These are phyloP conservation scores for Suillus discolor DNA, from an alignment of 768 basidiomycete genomes.

Conservation along the genomic window DNA sequence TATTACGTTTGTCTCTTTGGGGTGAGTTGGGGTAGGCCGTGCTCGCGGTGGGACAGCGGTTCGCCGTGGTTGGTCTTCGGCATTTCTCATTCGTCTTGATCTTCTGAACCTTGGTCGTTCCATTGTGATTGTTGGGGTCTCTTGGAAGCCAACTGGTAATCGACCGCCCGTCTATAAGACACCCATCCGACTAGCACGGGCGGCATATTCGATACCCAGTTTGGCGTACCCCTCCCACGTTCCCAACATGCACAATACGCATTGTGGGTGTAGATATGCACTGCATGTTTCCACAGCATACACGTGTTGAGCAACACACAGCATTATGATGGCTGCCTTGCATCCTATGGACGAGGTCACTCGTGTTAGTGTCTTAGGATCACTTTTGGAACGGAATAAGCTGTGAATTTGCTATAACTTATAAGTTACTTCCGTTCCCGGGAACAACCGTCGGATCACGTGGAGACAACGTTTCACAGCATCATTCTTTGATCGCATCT, in stretches of 20 bases:
- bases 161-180: slow-evolving; percentile 4
- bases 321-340: neutral
- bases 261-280: neutral
- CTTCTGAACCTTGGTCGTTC: slow-evolving; percentile 4
- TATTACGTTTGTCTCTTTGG: slow-evolving; percentile 8
- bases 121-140: slow-evolving; percentile 7
- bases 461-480: neutral
- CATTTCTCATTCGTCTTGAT: slow-evolving; percentile 5
- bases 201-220: neutral
- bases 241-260: neutral
- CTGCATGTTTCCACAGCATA: neutral
- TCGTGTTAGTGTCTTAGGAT: neutral
- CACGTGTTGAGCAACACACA: slow-evolving; percentile 2
- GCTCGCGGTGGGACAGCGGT: neutral
- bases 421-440: neutral
- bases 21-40: slow-evolving; percentile 5
- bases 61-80: slow-evolving; percentile 5
- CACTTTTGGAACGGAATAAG: neutral
- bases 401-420: neutral
- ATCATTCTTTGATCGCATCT: neutral
- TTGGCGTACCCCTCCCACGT: slow-evolving; percentile 7
- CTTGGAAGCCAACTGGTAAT: neutral
- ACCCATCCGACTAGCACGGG: neutral
- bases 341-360: neutral
- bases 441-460: neutral